These are phyloP conservation scores for Phytophthora lateralis DNA, from an alignment of 352 stramenopile species.

Conservation along the genomic window DNA sequence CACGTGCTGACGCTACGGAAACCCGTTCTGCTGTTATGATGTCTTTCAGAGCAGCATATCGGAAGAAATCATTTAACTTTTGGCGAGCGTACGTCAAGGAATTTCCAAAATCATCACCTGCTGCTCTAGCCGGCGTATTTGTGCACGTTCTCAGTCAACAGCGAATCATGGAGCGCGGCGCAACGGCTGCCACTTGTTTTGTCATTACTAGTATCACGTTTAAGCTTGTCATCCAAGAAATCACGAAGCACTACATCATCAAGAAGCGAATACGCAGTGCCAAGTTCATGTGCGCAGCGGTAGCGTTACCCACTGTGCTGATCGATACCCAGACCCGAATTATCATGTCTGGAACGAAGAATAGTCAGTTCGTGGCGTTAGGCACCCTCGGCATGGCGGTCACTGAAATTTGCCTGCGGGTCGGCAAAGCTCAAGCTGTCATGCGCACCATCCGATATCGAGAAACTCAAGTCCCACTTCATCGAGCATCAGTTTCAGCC, in stretches of 20 bases:
- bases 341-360: constrained; percentile 36
- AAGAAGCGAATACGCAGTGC: constrained; percentile 31
- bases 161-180: constrained; percentile 10
- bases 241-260: constrained; percentile 31
- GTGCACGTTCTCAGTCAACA: constrained; percentile 29
- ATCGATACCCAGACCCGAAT: constrained; percentile 52
- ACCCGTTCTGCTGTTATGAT: neutral
- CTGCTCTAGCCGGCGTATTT: constrained; percentile 22
- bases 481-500: neutral
- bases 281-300: constrained; percentile 40
- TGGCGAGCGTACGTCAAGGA: constrained; percentile 20
- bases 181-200: constrained; percentile 16
- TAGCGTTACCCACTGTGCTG: constrained; percentile 43
- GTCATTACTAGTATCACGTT: constrained; percentile 26
- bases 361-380: no score
- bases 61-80: neutral
- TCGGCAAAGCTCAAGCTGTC: constrained; percentile 28
- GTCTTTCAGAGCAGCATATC: neutral
- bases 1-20: neutral
- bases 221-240: constrained; percentile 46
- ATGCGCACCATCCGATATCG: constrained; percentile 18
- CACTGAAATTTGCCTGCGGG: constrained; percentile 34
- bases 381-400: constrained; percentile 37
- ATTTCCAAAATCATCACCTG: constrained; percentile 21
- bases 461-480: constrained; percentile 1